phyloP scores from a whole-genome alignment of 2,329 filamentous ascomycete species.

The Atkinsonella texensis region DNA sequence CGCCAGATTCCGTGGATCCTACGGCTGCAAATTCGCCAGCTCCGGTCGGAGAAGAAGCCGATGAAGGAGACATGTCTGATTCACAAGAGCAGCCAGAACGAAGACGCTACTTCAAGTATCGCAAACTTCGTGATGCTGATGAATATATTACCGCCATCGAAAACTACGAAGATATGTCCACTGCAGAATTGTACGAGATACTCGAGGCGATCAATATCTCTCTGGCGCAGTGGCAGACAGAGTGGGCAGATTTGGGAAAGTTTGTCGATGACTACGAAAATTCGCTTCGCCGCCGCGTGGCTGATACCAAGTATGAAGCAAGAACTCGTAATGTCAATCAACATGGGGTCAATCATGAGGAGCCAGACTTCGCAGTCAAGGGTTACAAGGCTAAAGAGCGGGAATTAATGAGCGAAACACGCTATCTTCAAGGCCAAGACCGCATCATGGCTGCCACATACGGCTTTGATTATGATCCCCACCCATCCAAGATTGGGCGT shows the following conservation, averaged over 20 bases:
- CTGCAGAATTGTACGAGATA: constrained; percentile 31
- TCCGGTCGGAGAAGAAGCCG: constrained; percentile 23
- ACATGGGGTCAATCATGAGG: constrained; percentile 30
- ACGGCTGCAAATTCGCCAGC: constrained; percentile 26
- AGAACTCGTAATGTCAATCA: constrained; percentile 28
- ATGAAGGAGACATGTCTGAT: constrained; percentile 24
- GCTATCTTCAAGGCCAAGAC: constrained; percentile 41
- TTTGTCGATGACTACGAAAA: constrained; percentile 47
- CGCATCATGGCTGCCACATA: constrained; percentile 47
- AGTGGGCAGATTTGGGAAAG: constrained; percentile 38
- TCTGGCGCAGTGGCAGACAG: constrained; percentile 39
- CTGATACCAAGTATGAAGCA: constrained; percentile 35
- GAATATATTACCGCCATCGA: constrained; percentile 37
- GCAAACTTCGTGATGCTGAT: constrained; percentile 37
- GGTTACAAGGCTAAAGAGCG: constrained; percentile 36
- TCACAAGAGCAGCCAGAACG: constrained; percentile 20
- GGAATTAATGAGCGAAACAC: constrained; percentile 30
- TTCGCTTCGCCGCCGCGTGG: constrained; percentile 35
- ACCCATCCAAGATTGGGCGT: constrained; percentile 42
- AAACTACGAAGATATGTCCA: constrained; percentile 36
- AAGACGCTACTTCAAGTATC: constrained; percentile 29
- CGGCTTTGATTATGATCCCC: constrained; percentile 48
- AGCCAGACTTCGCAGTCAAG: constrained; percentile 42
- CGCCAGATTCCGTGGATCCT: constrained; percentile 25
- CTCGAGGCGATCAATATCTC: constrained; percentile 33